phyloP scores from a whole-genome alignment of 805 yeast species.

The Monosporozyma yasuniensis region DNA sequence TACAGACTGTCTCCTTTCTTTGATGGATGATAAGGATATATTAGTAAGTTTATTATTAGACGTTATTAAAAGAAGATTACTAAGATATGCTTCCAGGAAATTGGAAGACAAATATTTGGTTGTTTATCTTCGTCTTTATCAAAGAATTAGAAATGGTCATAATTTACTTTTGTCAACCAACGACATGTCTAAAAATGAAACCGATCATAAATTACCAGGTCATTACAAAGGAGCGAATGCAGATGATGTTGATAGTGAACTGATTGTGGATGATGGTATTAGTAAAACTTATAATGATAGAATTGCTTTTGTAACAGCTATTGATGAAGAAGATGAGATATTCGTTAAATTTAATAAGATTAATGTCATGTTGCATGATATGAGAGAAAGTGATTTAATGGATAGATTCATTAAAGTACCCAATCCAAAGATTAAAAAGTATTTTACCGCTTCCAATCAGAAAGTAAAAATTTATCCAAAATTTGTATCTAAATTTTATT shows the following conservation, averaged over 20 bases:
- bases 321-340: conserved; percentile 6
- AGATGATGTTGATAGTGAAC: conserved; percentile 1
- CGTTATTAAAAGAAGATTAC: not conserved
- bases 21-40: not conserved
- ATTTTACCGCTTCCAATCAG: too few relatives aligned
- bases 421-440: not conserved
- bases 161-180: not conserved
- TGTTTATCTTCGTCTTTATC: not conserved
- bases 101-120: not conserved
- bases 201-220: not conserved
- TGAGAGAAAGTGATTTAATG: conserved; percentile 42
- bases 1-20: not conserved
- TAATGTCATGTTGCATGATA: conserved; percentile 79
- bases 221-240: not conserved
- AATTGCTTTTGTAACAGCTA: not conserved
- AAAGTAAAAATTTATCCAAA: conserved; percentile 41
- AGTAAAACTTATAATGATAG: conserved; percentile 2
- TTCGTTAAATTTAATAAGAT: conserved; percentile 40
- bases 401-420: conserved; percentile 28
- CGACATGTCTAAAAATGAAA: not conserved
- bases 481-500: conserved; percentile 66
- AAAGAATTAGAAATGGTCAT: not conserved
- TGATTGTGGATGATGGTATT: conserved; percentile 1
- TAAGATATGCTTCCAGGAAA: not conserved
- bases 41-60: not conserved